Evolutionary conservation across 202 grass and related monocot genomes (phyloP).

Genomic region (Setaria viridis): DNA sequence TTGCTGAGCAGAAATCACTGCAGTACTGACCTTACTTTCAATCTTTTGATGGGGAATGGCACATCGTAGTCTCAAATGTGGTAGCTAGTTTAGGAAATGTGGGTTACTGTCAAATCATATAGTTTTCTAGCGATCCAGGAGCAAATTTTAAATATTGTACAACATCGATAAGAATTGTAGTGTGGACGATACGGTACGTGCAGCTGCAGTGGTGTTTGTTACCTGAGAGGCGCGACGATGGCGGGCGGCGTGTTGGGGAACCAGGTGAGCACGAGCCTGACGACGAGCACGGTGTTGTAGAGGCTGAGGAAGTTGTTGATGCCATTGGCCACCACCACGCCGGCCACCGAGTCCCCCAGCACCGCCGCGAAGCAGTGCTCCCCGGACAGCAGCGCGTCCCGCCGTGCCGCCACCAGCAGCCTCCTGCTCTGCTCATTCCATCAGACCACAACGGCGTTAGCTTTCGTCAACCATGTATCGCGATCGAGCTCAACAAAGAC

Average conservation of each 20-base stretch:
- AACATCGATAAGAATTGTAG: background rate
- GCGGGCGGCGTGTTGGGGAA: constrained; percentile 91
- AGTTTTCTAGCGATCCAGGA: background rate
- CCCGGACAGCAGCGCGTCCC: constrained; percentile 40
- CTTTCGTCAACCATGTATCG: background rate
- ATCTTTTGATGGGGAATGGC: background rate
- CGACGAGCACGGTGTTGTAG: constrained; percentile 89
- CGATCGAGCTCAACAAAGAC: background rate
- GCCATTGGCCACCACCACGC: constrained; percentile 82
- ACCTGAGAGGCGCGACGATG: constrained; percentile 94
- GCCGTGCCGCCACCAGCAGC: constrained; percentile 49
- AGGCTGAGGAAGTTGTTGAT: constrained; percentile 93
- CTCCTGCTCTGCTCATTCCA: constrained; percentile 53
- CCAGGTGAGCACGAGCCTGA: constrained; percentile 95
- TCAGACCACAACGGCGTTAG: background rate
- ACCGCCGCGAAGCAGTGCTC: constrained; percentile 77
- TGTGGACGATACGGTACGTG: too few relatives aligned
- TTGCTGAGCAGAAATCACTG: background rate
- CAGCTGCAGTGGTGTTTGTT: constrained; percentile 22
- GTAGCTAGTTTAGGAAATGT: constrained; percentile 10
- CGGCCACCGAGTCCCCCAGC: constrained; percentile 81
- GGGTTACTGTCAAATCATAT: background rate
- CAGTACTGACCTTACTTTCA: background rate
- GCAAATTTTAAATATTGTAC: background rate
- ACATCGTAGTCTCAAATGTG: background rate